phyloP scores from a whole-genome alignment of 352 stramenopile genomes.

The Phytophthora colocasiae region DNA sequence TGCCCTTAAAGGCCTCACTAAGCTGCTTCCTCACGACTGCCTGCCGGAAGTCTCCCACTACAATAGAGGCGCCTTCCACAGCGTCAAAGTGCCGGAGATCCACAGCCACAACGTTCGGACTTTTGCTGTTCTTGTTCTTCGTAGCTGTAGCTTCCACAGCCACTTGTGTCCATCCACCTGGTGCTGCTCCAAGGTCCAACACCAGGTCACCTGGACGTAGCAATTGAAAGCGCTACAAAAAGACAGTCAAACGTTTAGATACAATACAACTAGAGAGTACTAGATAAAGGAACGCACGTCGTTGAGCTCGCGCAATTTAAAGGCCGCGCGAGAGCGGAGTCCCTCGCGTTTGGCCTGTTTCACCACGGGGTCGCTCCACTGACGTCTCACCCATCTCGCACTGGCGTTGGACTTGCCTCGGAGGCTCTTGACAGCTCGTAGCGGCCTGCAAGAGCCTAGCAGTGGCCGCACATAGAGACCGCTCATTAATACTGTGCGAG shows the following conservation, averaged over 20 bases:
- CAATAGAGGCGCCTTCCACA: constrained; percentile 68
- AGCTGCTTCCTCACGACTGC: constrained; percentile 62
- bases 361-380: constrained; percentile 87
- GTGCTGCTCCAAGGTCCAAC: constrained; percentile 84
- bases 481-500: constrained; percentile 29
- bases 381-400: constrained; percentile 84
- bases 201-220: constrained; percentile 72
- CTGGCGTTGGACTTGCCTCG: constrained; percentile 86
- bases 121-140: constrained; percentile 22
- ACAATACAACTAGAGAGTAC: too few species aligned
- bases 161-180: constrained; percentile 87
- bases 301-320: constrained; percentile 89
- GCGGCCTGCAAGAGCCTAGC: constrained; percentile 16
- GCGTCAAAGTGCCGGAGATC: constrained; percentile 78
- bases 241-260: too few species aligned
- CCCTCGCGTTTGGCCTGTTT: constrained; percentile 88
- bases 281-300: constrained; percentile 32
- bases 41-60: constrained; percentile 88
- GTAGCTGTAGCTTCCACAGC: constrained; percentile 61
- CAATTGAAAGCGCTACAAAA: constrained; percentile 46
- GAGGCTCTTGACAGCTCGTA: constrained; percentile 75
- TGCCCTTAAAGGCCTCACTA: constrained; percentile 47
- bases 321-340: constrained; percentile 78
- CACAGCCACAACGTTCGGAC: constrained; percentile 66
- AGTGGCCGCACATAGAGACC: constrained; percentile 23